Evolutionary conservation across 805 yeast genomes (phyloP).

Genomic region (Candida taoyuanica): DNA sequence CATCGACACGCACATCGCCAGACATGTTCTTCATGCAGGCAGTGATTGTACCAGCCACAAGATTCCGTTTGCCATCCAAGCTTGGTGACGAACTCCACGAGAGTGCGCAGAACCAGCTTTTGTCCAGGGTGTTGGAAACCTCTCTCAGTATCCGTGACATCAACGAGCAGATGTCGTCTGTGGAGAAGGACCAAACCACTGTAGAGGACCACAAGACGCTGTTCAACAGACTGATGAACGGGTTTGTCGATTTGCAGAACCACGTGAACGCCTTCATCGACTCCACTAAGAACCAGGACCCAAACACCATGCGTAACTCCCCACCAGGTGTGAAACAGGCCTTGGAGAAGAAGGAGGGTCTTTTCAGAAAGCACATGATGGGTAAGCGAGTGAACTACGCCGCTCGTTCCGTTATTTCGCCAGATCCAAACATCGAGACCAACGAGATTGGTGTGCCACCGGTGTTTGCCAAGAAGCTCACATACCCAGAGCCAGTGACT

Average conservation of each 20-base stretch:
- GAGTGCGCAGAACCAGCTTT: slow-evolving; percentile 84
- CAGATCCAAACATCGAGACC: slow-evolving; percentile 97
- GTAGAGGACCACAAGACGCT: slow-evolving; percentile 69
- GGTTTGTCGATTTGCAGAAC: slow-evolving; percentile 90
- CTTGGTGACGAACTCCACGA: slow-evolving; percentile 96
- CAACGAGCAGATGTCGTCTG: slow-evolving; percentile 71
- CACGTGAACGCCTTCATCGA: slow-evolving; percentile 94
- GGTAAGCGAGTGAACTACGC: slow-evolving; percentile 99
- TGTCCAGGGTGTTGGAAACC: slow-evolving; percentile 76
- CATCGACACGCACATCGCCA: slow-evolving; percentile 45
- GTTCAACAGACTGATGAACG: slow-evolving; percentile 89
- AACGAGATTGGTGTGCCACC: slow-evolving; percentile 99
- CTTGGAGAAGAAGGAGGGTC: slow-evolving; percentile 96
- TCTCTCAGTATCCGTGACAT: slow-evolving; percentile 80
- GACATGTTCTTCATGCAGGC: slow-evolving; percentile 89
- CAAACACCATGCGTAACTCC: slow-evolving; percentile 57
- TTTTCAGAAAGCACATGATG: slow-evolving; percentile 99
- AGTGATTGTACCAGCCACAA: slow-evolving; percentile 90
- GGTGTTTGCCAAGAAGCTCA: slow-evolving; percentile 90
- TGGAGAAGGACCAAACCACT: slow-evolving; percentile 54
- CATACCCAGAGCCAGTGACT: slow-evolving; percentile 98
- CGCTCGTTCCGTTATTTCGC: slow-evolving; percentile 98
- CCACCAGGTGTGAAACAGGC: slow-evolving; percentile 97
- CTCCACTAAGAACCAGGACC: slow-evolving; percentile 80
- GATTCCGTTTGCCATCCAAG: slow-evolving; percentile 95